Evolutionary conservation across 495 filamentous ascomycete species (phyloP), one percentile per base, ranked within the genome.

Genomic region (Elaphomyces granulatus): DNA sequence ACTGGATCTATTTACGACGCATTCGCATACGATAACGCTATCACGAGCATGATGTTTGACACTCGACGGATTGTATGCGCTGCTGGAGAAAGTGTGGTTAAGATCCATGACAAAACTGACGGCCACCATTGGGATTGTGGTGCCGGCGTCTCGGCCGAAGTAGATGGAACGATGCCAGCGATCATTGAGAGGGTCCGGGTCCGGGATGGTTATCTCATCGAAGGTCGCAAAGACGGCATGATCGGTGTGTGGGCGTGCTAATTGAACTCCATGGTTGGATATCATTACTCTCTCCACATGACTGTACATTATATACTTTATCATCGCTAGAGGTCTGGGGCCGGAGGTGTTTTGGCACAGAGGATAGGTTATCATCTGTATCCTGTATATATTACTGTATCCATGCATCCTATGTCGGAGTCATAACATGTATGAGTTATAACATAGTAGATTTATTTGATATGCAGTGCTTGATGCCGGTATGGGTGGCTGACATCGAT

Each of bases 1-100:
- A 99, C 82, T 10, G 90, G 90, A 30, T 87, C 86, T 10, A 95
- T 99, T 48, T 84, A 80, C 53, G 90, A 99, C 54, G 92, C 87
- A 20, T 99, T 83, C 52, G 90, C 90, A 32, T 99, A 95, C 56
- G 86, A 95, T 53, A 70, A 85, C 51, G 80, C 88, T 0, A 73
- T 99, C 45, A 94, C 85, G 17, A 87, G 81, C 66, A 96, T 96
- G 90, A 90, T 90, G 78, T 99, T 99, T 51, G 90, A 99, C 57
- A 67, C 70, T 9, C 78, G 87, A 19, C 77, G 90, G 32, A 99
- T 99, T 45, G 87, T 88, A 6, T 75, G 84, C 33, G 87, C 90
- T 2, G 86, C 85, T 0, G 82, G 87, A 34, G 88, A 96, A 56
- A 78, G 80, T 48, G 84, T 95, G 19, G 85, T 86, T 45, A 99